phyloP scores from a whole-genome alignment of 495 filamentous ascomycete species.

The Lasiosphaeriaceae sp. region DNA sequence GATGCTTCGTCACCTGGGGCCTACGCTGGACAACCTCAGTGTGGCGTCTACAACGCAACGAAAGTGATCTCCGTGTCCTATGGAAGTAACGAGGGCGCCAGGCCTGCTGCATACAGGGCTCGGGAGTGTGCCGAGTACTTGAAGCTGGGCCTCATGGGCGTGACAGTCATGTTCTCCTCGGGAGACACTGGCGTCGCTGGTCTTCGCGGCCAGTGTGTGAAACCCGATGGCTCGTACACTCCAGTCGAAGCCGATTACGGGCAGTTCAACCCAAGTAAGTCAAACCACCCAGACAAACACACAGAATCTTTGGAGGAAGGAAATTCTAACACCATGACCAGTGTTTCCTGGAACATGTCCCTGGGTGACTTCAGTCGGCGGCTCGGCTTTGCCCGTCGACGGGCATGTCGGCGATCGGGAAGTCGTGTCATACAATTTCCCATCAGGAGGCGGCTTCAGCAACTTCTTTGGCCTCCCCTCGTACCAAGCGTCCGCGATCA shows the following conservation, averaged over 20 bases:
- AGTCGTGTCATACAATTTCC: conserved; percentile 27
- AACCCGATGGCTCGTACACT: conserved; percentile 3
- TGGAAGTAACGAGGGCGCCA: conserved; percentile 24
- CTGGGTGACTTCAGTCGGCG: conserved; percentile 44
- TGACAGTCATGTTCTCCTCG: conserved; percentile 52
- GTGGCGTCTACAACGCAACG: conserved; percentile 43
- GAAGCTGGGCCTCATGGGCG: conserved; percentile 61
- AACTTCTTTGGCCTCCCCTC: conserved; percentile 37
- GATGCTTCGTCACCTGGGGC: conserved; percentile 22
- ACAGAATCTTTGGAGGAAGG: no score
- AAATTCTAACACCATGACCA: no score
- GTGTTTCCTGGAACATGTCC: conserved; percentile 40
- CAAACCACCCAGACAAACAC: background rate
- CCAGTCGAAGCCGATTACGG: conserved; percentile 11
- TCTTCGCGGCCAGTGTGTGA: conserved; percentile 18
- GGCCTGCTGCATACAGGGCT: conserved; percentile 17
- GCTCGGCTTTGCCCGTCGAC: conserved; percentile 30
- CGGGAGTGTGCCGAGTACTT: conserved; percentile 41
- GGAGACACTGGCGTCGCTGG: conserved; percentile 54
- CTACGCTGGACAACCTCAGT: conserved; percentile 30
- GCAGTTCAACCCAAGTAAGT: conserved; percentile 19
- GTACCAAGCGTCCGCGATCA: conserved; percentile 32
- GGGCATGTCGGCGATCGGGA: conserved; percentile 31
- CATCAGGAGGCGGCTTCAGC: conserved; percentile 47
- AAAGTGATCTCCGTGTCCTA: conserved; percentile 33